A percentile compares a stretch with the other conserved stretches of the same genome.
Conservation (phyloP, 306 rosid species). For the Benincasa hispida region DNA sequence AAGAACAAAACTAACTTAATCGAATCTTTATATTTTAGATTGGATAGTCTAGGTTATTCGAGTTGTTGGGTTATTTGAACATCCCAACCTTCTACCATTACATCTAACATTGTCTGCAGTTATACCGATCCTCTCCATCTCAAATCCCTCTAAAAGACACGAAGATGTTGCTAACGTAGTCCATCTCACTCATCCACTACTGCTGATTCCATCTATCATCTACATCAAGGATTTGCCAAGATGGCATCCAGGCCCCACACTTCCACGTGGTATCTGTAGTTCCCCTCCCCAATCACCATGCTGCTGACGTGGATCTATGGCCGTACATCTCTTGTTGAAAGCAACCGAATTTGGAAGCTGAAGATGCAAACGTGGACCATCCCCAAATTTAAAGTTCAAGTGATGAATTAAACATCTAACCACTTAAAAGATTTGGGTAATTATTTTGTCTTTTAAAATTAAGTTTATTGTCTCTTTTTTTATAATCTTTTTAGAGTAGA, state of each 20-base stretch:
- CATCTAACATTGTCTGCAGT: too few species aligned
- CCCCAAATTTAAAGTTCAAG: slow-evolving; percentile 13
- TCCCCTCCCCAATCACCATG: slow-evolving; percentile 24
- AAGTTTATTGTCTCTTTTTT: too few species aligned
- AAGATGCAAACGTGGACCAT: slow-evolving; percentile 24
- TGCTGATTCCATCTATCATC: slow-evolving; percentile 21
- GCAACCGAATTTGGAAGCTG: not conserved
- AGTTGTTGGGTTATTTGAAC: too few species aligned
- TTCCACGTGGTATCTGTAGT: slow-evolving; percentile 17
- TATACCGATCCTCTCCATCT: not conserved
- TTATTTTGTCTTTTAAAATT: too few species aligned
- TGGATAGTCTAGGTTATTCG: too few species aligned
- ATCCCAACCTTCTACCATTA: too few species aligned
- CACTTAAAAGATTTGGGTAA: too few species aligned
- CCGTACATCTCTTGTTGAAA: slow-evolving; percentile 13
- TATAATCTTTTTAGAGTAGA: too few species aligned
- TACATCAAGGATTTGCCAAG: slow-evolving; percentile 17
- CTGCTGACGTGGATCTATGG: slow-evolving; percentile 11
- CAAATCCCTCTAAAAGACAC: not conserved
- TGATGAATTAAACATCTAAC: too few species aligned
- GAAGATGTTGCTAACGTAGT: slow-evolving; percentile 21
- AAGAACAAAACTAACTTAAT: too few species aligned
- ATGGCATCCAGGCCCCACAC: slow-evolving; percentile 17
- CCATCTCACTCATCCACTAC: slow-evolving; percentile 21
- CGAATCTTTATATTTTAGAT: too few species aligned